These are phyloP conservation scores for Thelephora terrestris DNA, from an alignment of 1,284 basidiomycete genomes.

Conservation along the genomic window DNA sequence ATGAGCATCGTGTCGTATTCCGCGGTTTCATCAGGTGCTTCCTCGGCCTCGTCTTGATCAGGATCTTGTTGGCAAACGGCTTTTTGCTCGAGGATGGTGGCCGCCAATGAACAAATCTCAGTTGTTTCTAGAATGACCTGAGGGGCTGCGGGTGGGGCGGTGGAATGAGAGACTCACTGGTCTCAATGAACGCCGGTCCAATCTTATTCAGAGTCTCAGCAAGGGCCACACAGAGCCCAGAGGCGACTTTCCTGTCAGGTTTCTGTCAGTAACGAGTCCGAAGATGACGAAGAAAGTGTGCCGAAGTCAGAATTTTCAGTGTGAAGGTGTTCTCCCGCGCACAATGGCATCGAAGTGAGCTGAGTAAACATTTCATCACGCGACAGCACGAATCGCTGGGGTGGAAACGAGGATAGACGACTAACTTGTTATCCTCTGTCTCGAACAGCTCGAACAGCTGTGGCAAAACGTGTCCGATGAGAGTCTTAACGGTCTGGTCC, in stretches of 20 bases:
- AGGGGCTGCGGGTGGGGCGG: neutral
- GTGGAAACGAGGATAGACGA: conserved; percentile 17
- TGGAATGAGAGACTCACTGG: conserved; percentile 34
- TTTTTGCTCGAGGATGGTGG: conserved; percentile 85
- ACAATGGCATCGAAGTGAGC: conserved; percentile 72
- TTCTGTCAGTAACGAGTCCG: conserved; percentile 13
- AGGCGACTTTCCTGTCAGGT: conserved; percentile 68
- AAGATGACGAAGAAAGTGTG: conserved; percentile 13
- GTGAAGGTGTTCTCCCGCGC: conserved; percentile 45
- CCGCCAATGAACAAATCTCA: conserved; percentile 67
- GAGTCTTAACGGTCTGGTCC: conserved; percentile 70
- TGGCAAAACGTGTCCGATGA: conserved; percentile 70
- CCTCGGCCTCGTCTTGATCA: conserved; percentile 84
- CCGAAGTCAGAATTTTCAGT: conserved; percentile 21
- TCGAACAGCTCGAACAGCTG: conserved; percentile 85
- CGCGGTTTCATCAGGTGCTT: conserved; percentile 75
- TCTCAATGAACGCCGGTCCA: conserved; percentile 77
- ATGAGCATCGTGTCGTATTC: conserved; percentile 97
- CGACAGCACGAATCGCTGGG: conserved; percentile 6
- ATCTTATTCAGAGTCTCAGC: conserved; percentile 88
- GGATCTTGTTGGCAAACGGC: conserved; percentile 94
- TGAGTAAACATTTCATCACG: conserved; percentile 68
- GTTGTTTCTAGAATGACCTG: conserved; percentile 54
- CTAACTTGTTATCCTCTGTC: conserved; percentile 96
- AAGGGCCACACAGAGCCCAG: conserved; percentile 77